Evolutionary conservation across 805 yeast species (phyloP), one percentile per base, ranked within the genome.

Genomic region (Ogataea siamensis): DNA sequence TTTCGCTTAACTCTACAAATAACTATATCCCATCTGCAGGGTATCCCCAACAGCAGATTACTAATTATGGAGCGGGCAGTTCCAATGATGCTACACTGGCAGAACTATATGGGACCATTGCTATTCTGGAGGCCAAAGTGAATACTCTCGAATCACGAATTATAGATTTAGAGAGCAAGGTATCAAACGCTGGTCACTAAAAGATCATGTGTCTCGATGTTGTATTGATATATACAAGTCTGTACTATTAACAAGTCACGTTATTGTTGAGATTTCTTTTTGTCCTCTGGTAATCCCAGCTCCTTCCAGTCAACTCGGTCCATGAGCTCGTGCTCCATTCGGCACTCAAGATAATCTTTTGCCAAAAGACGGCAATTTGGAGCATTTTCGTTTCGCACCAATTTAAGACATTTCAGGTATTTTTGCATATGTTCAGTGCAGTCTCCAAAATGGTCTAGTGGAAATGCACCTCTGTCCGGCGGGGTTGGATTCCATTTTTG

Each of bases 391-490:
- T 91, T 91, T 39, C 72, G 73, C 11, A 88, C 87, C 21, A 78
- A 66, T 55, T 83, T 81, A 62, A 91, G 66, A 63, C 99, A 91
- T 32, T 77, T 66, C 46, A 91, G 66, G 57, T 91, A 91, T 32
- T 74, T 75, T 29, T 71, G 58, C 93, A 89, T 93, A 41, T 78
- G 74, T 15, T 70, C 68, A 15, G 79, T 76, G 57, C 98, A 91
- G 47, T 93, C 98, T 6, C 81, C 82, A 43, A 63, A 68, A 55
- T 91, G 99, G 55, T 91, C 99, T 30, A 91, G 67, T 0, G 98
- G 99, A 62, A 91, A 91, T 0, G 98, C 87, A 0, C 99, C 99
- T 49, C 96, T 68, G 49, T 91, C 96, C 2, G 99, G 99, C 15
- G 99, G 96, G 0, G 91, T 83, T 7, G 97, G 96, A 10, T 78